Base-by-base conservation (phyloP, 371 early-diverging fungal genomes). In the Rhizopus delemar region DNA sequence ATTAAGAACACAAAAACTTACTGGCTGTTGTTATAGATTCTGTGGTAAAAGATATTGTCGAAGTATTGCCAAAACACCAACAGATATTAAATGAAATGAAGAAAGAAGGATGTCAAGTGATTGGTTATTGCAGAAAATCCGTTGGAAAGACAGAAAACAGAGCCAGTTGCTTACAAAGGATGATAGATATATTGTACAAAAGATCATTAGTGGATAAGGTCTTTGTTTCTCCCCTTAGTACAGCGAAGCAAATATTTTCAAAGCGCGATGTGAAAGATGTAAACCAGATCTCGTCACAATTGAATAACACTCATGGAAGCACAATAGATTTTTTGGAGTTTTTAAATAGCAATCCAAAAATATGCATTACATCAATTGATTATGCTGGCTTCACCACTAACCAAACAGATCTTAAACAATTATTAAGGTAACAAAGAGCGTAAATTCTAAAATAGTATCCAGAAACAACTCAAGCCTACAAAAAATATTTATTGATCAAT, bases 301-400 rank as follows among this genome's bases (percentile, higher is more conserved):
- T 62, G 11, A 45, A 41, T n/a, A 36, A 46, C 28, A 13, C 41
- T 0, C 46, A 62, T 51, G 62, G 62, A 33, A 31, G 48, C 29
- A 62, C 62, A 51, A 16, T 38, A 39, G 63, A 57, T 53, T 57
- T 63, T 39, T 49, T 63, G 13, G 35, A 53, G 0, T 48, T 57
- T 45, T 11, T 57, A 8, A 53, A 53, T 15, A 45, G 46, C 33
- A 57, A 54, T 33, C 12, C 32, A 5, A 63, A 58, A 41, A 34
- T 63, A n/a, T 58, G 64, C 36, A 45, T 63, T 3, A 36, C 58
- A 41, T 16, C 54, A 46, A 50, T 57, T 8, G 54, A 63, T 45
- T 63, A 63, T 54, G 59, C 64, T 48, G 63, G 48, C 13, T 48
- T 63, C 15, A 53, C 63, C 7, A 63, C 62, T n/a, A 56, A 62